Percentiles rank a stretch among this genome's conserved stretches.
These are phyloP conservation scores for Acorus calamus DNA, from an alignment of 106 monocot species.

Conservation along the genomic window DNA sequence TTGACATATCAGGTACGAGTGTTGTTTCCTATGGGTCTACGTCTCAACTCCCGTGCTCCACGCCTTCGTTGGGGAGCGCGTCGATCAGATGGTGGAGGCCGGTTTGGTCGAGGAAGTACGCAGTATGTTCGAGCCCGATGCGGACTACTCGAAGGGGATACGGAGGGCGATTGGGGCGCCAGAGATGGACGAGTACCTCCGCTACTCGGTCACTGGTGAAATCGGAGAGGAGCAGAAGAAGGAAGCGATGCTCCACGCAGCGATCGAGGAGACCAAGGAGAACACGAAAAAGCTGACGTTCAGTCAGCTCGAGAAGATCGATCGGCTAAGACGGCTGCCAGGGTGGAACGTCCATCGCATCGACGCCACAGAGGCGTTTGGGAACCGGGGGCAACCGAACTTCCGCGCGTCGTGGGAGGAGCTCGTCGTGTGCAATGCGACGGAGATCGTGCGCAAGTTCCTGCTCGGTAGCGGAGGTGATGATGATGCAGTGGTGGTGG, in stretches of 20 bases:
- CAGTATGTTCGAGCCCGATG: slow-evolving; percentile 7
- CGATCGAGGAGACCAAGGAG: slow-evolving; percentile 9
- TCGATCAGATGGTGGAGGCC: slow-evolving; percentile 18
- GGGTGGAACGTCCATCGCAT: slow-evolving; percentile 13
- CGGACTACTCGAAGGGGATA: slow-evolving; percentile 12
- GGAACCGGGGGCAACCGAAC: background rate
- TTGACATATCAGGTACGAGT: no score
- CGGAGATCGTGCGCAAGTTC: no score
- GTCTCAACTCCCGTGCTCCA: slow-evolving; percentile 17
- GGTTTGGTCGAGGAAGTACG: slow-evolving; percentile 17
- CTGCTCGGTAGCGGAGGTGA: no score
- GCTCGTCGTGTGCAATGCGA: no score
- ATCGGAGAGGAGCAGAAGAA: no score
- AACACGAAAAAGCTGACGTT: slow-evolving; percentile 16
- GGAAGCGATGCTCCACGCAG: background rate
- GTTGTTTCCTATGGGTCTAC: no score
- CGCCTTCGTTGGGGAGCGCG: slow-evolving; percentile 13
- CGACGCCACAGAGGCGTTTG: slow-evolving; percentile 19
- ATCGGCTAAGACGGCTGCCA: slow-evolving; percentile 1
- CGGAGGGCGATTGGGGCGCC: slow-evolving; percentile 19
- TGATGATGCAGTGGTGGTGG: no score
- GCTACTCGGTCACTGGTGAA: no score
- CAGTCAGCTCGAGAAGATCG: slow-evolving; percentile 14
- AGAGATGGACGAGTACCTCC: slow-evolving; percentile 16
- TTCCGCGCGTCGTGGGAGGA: no score